These are phyloP conservation scores for Apiospora hydei DNA, from an alignment of 2,329 filamentous ascomycete genomes.

Conservation along the genomic window DNA sequence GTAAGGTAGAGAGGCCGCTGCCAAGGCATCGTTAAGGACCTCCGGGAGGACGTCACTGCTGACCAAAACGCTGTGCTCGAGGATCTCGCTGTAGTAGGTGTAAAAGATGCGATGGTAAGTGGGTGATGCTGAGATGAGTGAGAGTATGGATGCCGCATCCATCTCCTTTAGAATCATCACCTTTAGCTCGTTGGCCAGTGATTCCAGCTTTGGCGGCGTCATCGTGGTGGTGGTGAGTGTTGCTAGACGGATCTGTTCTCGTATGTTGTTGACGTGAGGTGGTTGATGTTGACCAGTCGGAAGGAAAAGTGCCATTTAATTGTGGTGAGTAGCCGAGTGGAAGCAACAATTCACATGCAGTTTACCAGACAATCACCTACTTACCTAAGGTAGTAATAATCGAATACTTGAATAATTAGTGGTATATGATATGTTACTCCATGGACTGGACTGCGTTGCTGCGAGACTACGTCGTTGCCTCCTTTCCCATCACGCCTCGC, in stretches of 20 bases:
- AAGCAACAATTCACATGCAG: too few relatives aligned
- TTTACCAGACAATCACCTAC: not conserved
- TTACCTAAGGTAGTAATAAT: not conserved
- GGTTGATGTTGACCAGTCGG: not conserved
- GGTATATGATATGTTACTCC: not conserved
- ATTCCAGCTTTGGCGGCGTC: not conserved
- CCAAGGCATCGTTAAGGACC: not conserved
- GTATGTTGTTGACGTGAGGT: not conserved
- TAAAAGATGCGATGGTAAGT: not conserved
- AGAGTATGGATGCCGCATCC: not conserved
- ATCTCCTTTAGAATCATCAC: not conserved
- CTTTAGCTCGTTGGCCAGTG: not conserved
- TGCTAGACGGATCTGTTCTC: not conserved
- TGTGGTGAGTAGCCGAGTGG: too few relatives aligned
- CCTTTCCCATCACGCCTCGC: too few relatives aligned
- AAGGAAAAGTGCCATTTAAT: not conserved
- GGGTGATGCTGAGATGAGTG: not conserved
- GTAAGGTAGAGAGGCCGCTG: conserved; percentile 4
- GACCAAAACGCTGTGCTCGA: not conserved
- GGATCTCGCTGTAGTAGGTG: not conserved
- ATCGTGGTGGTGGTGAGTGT: not conserved
- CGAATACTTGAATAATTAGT: too few relatives aligned
- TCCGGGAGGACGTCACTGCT: not conserved
- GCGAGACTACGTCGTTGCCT: not conserved
- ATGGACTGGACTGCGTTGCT: not conserved